Base-by-base conservation (phyloP, 768 basidiomycete species). In the Lentinus tigrinus region DNA sequence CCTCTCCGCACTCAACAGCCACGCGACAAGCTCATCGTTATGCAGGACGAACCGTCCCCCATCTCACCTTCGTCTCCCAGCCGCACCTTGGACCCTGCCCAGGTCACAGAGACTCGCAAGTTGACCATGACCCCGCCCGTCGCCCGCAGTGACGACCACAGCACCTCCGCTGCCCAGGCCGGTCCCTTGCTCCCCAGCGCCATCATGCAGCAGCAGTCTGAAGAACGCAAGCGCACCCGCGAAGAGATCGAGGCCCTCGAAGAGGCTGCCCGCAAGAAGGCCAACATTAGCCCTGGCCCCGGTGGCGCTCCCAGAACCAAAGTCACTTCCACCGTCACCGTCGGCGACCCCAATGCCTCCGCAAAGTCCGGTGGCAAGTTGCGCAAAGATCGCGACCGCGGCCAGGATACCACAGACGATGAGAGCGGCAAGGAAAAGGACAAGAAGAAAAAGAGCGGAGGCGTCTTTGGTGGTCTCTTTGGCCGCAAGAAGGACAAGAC, bases 101-200 rank as follows among this genome's bases (percentile, higher is more conserved):
- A 89, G 50, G 82, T 75, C 6, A 82, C 76, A 1, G 94, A 91
- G 67, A 94, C 93, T 6, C 81, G 82, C 54, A 87, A 90, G 63
- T 76, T 94, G 54, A 88, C 85, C 10, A 85, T 83, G 56, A 95
- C 93, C 0, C 94, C 94, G 1, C 76, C 81, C 1, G 84, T 95
- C 21, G 89, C 85, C 11, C 85, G 88, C 16, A 84, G 83, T 17
- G 66, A 68, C 16, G 78, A 73, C 28, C 14, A 52, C 78, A 74
- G 28, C 64, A 47, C 16, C 51, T 21, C 48, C n/a, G n/a, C 31
- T 3, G 44, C 51, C 2, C 50, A 64, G 51, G 14, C 28, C 53
- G 47, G 47, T 31, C 71, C 75, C 4, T 47, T 77, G 34, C 70
- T 73, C 21, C 72, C 78, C 16, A 80, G 76, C 60, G 70, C 71